Evolutionary conservation across 2,329 filamentous ascomycete genomes (phyloP).

Genomic region (Penicillium sp.): DNA sequence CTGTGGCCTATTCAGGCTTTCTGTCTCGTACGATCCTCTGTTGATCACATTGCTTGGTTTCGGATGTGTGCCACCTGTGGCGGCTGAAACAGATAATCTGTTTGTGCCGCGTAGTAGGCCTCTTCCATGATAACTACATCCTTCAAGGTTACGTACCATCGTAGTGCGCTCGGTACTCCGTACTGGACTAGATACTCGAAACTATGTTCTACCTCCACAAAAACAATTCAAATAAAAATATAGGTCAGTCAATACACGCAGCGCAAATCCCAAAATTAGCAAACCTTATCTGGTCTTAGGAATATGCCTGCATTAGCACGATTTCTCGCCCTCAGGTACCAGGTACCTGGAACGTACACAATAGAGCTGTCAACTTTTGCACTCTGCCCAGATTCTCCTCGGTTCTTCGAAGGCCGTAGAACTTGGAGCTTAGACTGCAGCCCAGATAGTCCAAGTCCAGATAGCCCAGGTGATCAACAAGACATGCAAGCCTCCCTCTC

Average conservation of each 20-base stretch:
- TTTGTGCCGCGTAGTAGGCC: background rate
- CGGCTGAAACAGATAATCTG: background rate
- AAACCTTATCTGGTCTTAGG: slow-evolving; percentile 12
- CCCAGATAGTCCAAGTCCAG: background rate
- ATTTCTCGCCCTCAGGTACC: background rate
- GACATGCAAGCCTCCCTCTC: slow-evolving; percentile 15
- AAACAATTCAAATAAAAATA: background rate
- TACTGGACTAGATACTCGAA: background rate
- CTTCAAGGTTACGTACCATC: background rate
- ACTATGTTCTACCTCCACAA: background rate
- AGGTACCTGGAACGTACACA: slow-evolving; percentile 8
- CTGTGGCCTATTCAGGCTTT: background rate
- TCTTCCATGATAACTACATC: background rate
- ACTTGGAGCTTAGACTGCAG: background rate
- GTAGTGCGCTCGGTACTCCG: background rate
- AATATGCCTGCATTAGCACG: slow-evolving; percentile 15
- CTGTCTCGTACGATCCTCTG: background rate
- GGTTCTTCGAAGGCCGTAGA: background rate
- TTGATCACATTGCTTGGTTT: slow-evolving; percentile 4
- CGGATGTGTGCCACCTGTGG: background rate
- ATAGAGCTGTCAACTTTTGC: slow-evolving; percentile 15
- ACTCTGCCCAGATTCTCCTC: slow-evolving; percentile 15
- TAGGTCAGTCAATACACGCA: background rate
- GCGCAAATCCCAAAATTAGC: background rate
- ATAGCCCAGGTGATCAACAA: background rate